A percentile compares a stretch with the other conserved stretches of the same genome.
Conservation (phyloP, 352 stramenopile genomes). For the Phytophthora capsici region DNA sequence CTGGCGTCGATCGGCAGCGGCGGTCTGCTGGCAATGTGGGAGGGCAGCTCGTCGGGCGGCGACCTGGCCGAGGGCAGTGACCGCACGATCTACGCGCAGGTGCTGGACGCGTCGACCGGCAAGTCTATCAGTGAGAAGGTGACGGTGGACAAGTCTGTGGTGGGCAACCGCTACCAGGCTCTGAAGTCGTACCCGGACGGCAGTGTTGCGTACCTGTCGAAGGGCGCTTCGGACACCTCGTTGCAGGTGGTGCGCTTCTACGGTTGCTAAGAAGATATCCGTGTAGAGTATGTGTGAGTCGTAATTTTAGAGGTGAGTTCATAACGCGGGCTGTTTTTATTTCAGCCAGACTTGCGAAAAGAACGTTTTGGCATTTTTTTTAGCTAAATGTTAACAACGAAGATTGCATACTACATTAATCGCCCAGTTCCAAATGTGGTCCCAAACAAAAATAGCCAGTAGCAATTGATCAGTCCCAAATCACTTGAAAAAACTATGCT, state of each 20-base stretch:
- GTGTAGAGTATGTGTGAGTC: conserved; percentile 3
- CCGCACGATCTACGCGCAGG: conserved; percentile 59
- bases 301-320: conserved; percentile 7
- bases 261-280: conserved; percentile 39
- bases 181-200: conserved; percentile 60
- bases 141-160: conserved; percentile 47
- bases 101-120: conserved; percentile 49
- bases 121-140: conserved; percentile 51
- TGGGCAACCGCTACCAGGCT: conserved; percentile 72
- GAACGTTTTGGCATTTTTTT: too few species aligned
- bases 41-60: conserved; percentile 46
- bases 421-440: too few species aligned
- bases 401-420: too few species aligned
- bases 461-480: too few species aligned
- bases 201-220: conserved; percentile 60
- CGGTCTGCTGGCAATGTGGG: conserved; percentile 56
- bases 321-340: too few species aligned
- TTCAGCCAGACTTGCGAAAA: too few species aligned
- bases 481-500: too few species aligned
- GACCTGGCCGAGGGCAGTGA: conserved; percentile 38
- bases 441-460: too few species aligned
- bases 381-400: too few species aligned
- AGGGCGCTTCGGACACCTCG: conserved; percentile 43
- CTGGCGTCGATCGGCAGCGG: conserved; percentile 47
- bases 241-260: conserved; percentile 62